These are phyloP conservation scores for Candida silvicultrix DNA, from an alignment of 805 yeast genomes.

Conservation along the genomic window DNA sequence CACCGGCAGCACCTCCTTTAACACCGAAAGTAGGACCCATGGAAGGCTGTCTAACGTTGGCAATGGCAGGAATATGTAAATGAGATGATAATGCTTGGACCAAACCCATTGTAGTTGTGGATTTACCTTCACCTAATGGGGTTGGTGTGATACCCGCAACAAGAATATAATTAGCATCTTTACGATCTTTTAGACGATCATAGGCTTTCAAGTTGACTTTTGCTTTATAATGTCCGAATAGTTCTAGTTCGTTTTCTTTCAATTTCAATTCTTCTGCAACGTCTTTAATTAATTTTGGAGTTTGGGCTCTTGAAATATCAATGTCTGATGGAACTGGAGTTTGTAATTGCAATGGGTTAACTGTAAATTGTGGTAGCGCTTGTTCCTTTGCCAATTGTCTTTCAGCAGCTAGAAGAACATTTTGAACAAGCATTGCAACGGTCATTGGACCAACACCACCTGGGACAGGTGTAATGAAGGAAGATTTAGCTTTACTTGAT, in stretches of 20 bases:
- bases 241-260: conserved; percentile 61
- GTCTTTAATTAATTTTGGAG: conserved; percentile 62
- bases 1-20: conserved; percentile 90
- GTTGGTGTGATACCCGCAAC: conserved; percentile 86
- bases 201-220: conserved; percentile 61
- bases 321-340: conserved; percentile 78
- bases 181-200: conserved; percentile 52
- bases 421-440: conserved; percentile 72
- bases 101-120: conserved; percentile 78
- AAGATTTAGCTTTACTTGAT: conserved; percentile 46
- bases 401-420: conserved; percentile 66
- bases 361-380: conserved; percentile 28
- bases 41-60: conserved; percentile 82
- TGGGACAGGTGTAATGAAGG: conserved; percentile 79
- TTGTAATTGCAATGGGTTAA: conserved; percentile 49
- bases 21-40: conserved; percentile 90
- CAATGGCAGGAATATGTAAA: conserved; percentile 60
- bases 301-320: conserved; percentile 71
- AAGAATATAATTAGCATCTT: conserved; percentile 65
- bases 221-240: conserved; percentile 71
- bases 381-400: conserved; percentile 26
- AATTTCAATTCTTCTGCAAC: conserved; percentile 69
- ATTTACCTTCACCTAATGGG: conserved; percentile 81
- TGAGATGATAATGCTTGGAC: conserved; percentile 80
- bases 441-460: conserved; percentile 95